Conservation (phyloP, 305 asterid species). For the Rubia occidens region DNA sequence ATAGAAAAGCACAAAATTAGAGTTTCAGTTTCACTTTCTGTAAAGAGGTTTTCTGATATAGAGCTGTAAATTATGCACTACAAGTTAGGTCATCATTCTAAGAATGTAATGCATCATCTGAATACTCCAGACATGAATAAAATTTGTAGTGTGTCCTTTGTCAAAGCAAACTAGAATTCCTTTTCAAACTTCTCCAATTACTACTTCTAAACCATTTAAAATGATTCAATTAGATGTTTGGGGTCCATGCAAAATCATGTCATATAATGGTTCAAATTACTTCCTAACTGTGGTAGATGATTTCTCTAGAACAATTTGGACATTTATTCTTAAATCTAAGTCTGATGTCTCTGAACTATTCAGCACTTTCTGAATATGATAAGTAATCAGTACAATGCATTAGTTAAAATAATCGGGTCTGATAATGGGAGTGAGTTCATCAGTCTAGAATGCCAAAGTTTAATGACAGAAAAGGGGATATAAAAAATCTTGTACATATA, state of each 20-base stretch:
- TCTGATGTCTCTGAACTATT: no score
- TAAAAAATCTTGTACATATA: not conserved
- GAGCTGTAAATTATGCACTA: not conserved
- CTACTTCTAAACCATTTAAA: not conserved
- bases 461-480: not conserved
- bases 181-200: not conserved
- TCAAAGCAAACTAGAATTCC: not conserved
- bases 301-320: not conserved
- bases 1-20: no score
- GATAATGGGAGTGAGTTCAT: not conserved
- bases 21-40: not conserved
- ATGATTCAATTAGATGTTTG: not conserved
- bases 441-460: fast-evolving
- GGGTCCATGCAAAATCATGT: not conserved
- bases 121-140: not conserved
- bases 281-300: conserved; percentile 6
- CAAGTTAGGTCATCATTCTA: not conserved
- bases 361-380: no score
- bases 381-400: no score
- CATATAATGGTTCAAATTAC: not conserved
- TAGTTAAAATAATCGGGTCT: not conserved
- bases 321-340: not conserved
- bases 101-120: not conserved
- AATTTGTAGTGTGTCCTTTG: not conserved
- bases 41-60: no score